These are phyloP conservation scores for Dioscorea alata DNA, from an alignment of 106 monocot species.

Conservation along the genomic window DNA sequence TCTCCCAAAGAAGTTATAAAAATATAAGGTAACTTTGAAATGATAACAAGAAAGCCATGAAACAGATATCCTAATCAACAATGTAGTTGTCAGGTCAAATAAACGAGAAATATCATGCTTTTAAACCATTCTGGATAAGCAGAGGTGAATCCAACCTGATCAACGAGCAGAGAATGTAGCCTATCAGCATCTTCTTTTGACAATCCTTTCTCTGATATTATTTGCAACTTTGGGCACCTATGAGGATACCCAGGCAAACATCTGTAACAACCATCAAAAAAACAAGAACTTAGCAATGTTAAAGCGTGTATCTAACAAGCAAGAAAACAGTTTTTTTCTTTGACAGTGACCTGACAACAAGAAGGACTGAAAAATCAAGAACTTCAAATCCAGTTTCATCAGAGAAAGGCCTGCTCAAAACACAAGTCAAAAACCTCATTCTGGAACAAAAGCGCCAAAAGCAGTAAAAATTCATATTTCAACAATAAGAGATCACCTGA, in stretches of 20 bases:
- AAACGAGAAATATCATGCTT: too few relatives aligned
- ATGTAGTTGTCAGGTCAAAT: too few relatives aligned
- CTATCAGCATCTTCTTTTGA: slow-evolving; percentile 55
- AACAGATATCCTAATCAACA: too few relatives aligned
- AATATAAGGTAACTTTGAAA: too few relatives aligned
- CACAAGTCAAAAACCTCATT: slow-evolving; percentile 1
- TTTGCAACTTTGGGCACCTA: slow-evolving; percentile 82
- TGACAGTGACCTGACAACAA: slow-evolving; percentile 50
- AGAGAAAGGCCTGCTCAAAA: slow-evolving; percentile 61
- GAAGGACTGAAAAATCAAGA: slow-evolving; percentile 50
- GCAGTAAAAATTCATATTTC: not conserved
- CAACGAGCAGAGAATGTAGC: slow-evolving; percentile 66
- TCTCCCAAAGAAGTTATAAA: too few relatives aligned
- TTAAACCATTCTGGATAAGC: too few relatives aligned
- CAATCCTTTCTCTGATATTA: slow-evolving; percentile 59
- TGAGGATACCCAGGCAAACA: slow-evolving; percentile 83
- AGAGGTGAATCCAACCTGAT: slow-evolving; percentile 45
- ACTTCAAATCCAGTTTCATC: slow-evolving; percentile 47
- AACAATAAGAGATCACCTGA: slow-evolving; percentile 42
- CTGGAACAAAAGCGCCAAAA: not conserved
- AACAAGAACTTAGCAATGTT: too few relatives aligned
- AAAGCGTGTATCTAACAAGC: too few relatives aligned
- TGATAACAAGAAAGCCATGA: too few relatives aligned
- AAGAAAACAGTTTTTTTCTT: too few relatives aligned
- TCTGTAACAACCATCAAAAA: slow-evolving; percentile 23